Percentiles rank a stretch among this genome's conserved stretches.
Evolutionary conservation across 129 eudicot species (phyloP).

Genomic region (Saposhnikovia divaricata): DNA sequence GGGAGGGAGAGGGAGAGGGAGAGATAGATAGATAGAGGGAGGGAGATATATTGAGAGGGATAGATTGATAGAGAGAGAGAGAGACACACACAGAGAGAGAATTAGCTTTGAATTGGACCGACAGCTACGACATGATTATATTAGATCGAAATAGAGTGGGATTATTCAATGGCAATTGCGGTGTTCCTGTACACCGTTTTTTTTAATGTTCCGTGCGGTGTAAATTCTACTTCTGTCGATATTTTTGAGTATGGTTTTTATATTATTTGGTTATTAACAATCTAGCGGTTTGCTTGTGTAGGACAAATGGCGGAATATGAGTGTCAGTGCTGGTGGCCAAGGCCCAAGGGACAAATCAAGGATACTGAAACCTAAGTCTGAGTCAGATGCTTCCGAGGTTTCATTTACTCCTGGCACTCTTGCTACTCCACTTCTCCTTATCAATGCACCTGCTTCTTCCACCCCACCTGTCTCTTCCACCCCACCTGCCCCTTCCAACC

Average conservation of each 20-base stretch:
- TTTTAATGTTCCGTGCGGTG: too few species aligned
- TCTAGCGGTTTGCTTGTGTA: constrained; percentile 10
- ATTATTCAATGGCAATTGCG: neutral
- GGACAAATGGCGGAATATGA: constrained; percentile 97
- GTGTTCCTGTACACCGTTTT: neutral
- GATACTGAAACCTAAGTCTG: constrained; percentile 43
- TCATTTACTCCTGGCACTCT: constrained; percentile 32
- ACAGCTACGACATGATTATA: too few species aligned
- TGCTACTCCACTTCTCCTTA: constrained; percentile 23
- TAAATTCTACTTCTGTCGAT: neutral
- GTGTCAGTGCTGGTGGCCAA: constrained; percentile 62
- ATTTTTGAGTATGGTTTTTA: neutral
- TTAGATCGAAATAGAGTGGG: neutral
- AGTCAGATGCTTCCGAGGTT: constrained; percentile 50
- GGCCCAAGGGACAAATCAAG: constrained; percentile 68
- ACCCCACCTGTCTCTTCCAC: neutral
- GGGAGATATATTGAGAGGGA: too few species aligned
- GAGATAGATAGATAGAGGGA: too few species aligned
- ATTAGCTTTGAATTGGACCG: too few species aligned
- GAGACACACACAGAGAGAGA: too few species aligned
- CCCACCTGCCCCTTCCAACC: neutral
- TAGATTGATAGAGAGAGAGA: too few species aligned
- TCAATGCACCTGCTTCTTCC: neutral
- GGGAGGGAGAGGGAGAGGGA: too few species aligned
- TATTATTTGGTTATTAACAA: neutral